Base-by-base conservation (phyloP, 345 rosid genomes). In the Syzygium jambos region DNA sequence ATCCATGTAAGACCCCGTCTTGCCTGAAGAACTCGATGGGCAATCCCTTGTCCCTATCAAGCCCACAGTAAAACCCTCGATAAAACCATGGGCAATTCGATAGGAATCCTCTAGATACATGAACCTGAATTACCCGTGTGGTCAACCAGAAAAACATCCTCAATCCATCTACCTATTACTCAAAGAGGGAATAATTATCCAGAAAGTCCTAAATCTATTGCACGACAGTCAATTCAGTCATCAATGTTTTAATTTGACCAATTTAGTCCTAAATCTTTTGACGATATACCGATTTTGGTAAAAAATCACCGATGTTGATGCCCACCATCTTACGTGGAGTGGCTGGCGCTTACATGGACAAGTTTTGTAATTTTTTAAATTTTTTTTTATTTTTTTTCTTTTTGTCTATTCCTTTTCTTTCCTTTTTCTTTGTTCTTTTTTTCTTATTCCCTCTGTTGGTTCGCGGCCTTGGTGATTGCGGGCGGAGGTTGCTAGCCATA, bases 311-410 rank as follows among this genome's bases (percentile, higher is more conserved):
- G 3, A 34, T 1, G 0, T 68, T 3, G 10, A 30, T 68, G 9
- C 3, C 0, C 0, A 0, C 1, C 10, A 68, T 16, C 21, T 0
- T 8, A 0, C 9, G 7, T 16, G 6, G 1, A 0, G 34, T 68
- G 3, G 0, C 2, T 0, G 1, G 2, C 0, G 1, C 5, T 16
- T 9, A 1, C 1, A 3, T 30, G 3, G 5, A 59, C 10, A 59
- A 1, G 3, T 59, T 59, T 59, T 27, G 12, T 5, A 59, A 59
- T 27, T 59, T 57, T 25, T 25, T 9, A 0, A 4, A 59, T 27
- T 0, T 0, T 5, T 57, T 59, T 1, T 3, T 0, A 27, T 4
- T 59, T 59, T n/a, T 11, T 59, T 4, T 59, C 7, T 55, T 9
- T 7, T 21, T 54, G 19, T 51, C 52, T 11, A 2, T 51, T 19